Evolutionary conservation across 441 rosid genomes (phyloP), one percentile per base, ranked within the genome.

Genomic region (Populus hybrid): DNA sequence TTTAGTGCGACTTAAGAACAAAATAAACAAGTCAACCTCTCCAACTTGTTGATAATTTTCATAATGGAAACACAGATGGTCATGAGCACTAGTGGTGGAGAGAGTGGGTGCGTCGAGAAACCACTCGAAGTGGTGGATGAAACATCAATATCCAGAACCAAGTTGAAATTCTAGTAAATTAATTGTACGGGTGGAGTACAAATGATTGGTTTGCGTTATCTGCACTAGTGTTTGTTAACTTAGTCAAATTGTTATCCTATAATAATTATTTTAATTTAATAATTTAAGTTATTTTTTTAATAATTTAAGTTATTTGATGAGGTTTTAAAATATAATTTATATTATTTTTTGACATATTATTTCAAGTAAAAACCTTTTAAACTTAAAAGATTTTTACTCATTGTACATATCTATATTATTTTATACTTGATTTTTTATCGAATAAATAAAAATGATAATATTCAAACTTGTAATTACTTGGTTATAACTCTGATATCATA

Each of bases 391-490:
- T 26, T 26, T 26, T 26, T 26, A 26, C 28, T 26, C 28, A 26
- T 30, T 30, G 0, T 30, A 30, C 4, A 3, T 0, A 30, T 3
- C 0, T 3, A 30, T 30, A 30, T 30, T 30, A 38, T 0, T 0
- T 38, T 38, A 2, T 38, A 1, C 0, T 38, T 38, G 12, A 38
- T 38, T 10, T 38, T 38, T 38, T 38, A 38, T 38, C 3, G 0
- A 38, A 38, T 10, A 38, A 38, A 38, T 38, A 38, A 1, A 10
- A 0, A 38, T 38, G 0, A 0, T 10, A 0, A 38, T 38, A 38
- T 2, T 38, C 0, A 10, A 2, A 38, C 0, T 10, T 0, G 0
- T 38, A 0, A 38, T 0, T 0, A 0, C 3, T 38, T 38, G 3
- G 0, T 38, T 0, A 2, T 38, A 38, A 10, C 11, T 38, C 11